Conservation (phyloP, 148 eudicot species). For the Chenopodium formosanum region DNA sequence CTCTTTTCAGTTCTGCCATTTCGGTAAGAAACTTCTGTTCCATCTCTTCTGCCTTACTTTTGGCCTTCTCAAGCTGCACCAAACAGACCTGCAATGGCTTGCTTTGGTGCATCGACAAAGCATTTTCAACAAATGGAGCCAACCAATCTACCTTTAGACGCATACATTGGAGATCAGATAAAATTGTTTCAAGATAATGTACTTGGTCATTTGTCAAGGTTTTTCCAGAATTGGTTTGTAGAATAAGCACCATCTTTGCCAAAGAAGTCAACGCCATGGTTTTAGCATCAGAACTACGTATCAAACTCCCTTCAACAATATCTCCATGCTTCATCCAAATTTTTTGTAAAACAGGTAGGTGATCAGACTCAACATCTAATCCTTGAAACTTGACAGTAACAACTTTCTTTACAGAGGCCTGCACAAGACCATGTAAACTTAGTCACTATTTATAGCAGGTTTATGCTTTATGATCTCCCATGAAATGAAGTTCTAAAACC, state of each 20-base stretch:
- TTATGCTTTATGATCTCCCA: no score
- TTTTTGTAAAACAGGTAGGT: neutral
- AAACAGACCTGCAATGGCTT: neutral
- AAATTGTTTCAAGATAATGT: neutral
- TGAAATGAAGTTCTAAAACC: no score
- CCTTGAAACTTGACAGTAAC: neutral
- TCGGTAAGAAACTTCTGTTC: neutral
- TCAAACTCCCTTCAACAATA: neutral
- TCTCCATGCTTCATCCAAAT: constrained; percentile 3
- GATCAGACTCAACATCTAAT: neutral
- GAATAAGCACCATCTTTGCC: constrained; percentile 2
- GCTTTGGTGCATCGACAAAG: neutral
- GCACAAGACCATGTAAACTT: neutral
- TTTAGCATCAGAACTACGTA: neutral
- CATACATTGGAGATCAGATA: constrained; percentile 6
- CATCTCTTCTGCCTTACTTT: neutral
- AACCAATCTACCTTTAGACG: constrained; percentile 6
- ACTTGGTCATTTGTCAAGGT: neutral
- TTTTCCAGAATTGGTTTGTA: neutral
- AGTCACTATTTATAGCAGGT: no score
- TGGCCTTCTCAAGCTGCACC: constrained; percentile 3
- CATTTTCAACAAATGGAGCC: constrained; percentile 4
- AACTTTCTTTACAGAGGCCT: neutral
- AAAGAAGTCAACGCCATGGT: constrained; percentile 1
- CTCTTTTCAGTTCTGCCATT: neutral